These are phyloP conservation scores for Heliocybe sulcata DNA, from an alignment of 1,284 basidiomycete genomes.

Conservation along the genomic window DNA sequence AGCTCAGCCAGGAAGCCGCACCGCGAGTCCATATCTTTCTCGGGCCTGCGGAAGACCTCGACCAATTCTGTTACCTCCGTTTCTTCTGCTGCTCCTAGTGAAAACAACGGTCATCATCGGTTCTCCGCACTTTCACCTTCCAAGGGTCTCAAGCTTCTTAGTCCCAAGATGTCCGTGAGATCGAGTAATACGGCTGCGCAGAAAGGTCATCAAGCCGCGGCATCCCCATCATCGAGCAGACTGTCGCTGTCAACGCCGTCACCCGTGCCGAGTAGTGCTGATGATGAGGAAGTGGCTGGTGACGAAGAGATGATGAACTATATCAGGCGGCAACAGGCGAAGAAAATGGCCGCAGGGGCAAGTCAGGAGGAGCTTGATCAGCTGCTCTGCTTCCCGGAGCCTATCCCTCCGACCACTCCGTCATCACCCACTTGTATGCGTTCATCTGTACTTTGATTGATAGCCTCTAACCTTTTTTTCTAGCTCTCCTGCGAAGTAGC, in stretches of 20 bases:
- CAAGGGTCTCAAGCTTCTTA: conserved; percentile 72
- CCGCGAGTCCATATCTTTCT: conserved; percentile 71
- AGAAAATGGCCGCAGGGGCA: conserved; percentile 80
- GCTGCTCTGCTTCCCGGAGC: conserved; percentile 90
- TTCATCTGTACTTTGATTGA: conserved; percentile 1
- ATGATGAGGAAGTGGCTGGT: conserved; percentile 87
- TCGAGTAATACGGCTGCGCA: conserved; percentile 45
- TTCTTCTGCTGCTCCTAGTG: conserved; percentile 38
- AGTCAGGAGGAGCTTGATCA: conserved; percentile 85
- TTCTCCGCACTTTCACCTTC: conserved; percentile 79
- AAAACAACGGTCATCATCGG: conserved; percentile 47
- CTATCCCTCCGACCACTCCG: conserved; percentile 64
- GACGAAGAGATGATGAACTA: conserved; percentile 98
- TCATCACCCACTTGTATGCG: conserved; percentile 64
- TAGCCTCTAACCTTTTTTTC: conserved; percentile 6
- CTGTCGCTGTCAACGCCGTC: conserved; percentile 80
- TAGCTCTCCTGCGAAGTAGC: conserved; percentile 56
- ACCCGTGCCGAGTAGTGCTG: conserved; percentile 61
- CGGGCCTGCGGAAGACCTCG: conserved; percentile 70
- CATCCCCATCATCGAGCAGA: conserved; percentile 66
- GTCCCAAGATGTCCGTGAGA: conserved; percentile 65
- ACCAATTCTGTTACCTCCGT: conserved; percentile 67
- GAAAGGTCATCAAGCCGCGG: conserved; percentile 40
- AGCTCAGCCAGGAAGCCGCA: conserved; percentile 49
- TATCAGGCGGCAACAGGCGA: conserved; percentile 83